Conservation (phyloP, 768 basidiomycete genomes). For the Steccherinum ochraceum region DNA sequence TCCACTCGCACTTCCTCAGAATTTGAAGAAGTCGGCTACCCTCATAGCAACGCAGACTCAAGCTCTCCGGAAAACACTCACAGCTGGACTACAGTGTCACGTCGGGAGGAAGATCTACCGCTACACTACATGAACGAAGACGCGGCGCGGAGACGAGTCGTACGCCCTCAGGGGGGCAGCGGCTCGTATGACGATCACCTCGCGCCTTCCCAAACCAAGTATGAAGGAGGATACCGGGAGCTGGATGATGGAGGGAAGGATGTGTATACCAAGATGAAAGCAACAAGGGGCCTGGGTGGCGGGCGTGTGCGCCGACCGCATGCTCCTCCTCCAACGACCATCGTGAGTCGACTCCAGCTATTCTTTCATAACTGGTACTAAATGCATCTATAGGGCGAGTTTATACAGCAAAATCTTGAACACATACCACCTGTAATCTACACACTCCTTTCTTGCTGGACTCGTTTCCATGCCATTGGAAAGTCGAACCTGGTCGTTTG, state of each 20-base stretch:
- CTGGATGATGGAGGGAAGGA: conserved; percentile 66
- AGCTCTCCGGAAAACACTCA: conserved; percentile 19
- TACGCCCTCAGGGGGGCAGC: conserved; percentile 27
- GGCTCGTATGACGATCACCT: conserved; percentile 19
- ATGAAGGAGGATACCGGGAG: conserved; percentile 26
- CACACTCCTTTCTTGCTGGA: conserved; percentile 92
- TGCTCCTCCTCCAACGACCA: conserved; percentile 57
- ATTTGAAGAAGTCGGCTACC: conserved; percentile 66
- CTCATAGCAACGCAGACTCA: conserved; percentile 22
- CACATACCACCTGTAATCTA: conserved; percentile 77
- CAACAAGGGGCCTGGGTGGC: conserved; percentile 22
- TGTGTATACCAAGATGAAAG: conserved; percentile 40
- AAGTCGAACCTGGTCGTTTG: conserved; percentile 82
- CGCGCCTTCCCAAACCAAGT: conserved; percentile 1
- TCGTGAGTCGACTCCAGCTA: conserved; percentile 16
- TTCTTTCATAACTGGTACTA: conserved; percentile 2
- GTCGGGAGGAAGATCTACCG: conserved; percentile 38
- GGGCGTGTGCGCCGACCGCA: conserved; percentile 59
- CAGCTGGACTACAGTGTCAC: conserved; percentile 15
- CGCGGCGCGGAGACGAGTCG: conserved; percentile 39
- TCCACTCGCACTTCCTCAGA: conserved; percentile 52
- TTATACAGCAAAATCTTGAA: conserved; percentile 73
- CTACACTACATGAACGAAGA: conserved; percentile 50
- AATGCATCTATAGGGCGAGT: conserved; percentile 48
- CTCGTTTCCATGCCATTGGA: conserved; percentile 91